These are phyloP conservation scores for Lipomyces lipofer DNA, from an alignment of 805 yeast species.

Conservation along the genomic window DNA sequence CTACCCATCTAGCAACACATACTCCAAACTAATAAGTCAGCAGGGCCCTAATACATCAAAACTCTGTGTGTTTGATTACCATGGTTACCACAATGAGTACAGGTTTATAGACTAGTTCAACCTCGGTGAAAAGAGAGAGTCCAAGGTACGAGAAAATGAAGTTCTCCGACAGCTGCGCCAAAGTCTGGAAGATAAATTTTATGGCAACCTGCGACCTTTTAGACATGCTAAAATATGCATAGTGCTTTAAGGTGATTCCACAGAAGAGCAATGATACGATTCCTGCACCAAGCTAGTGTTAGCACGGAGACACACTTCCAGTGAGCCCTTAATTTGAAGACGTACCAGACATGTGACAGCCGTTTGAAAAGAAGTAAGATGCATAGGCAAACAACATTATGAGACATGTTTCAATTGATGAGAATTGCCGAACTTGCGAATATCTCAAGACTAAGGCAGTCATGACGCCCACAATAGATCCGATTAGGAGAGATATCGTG, in stretches of 20 bases:
- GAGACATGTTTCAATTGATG: constrained; percentile 95
- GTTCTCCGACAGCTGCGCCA: constrained; percentile 95
- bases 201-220: constrained; percentile 95
- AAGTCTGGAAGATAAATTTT: constrained; percentile 86
- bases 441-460: constrained; percentile 90
- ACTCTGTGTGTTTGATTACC: constrained; percentile 37
- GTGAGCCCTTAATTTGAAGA: not conserved
- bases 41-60: not conserved
- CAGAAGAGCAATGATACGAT: constrained; percentile 75
- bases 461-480: constrained; percentile 80
- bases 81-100: constrained; percentile 86
- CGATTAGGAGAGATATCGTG: constrained; percentile 86
- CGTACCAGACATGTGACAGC: constrained; percentile 96
- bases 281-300: not conserved
- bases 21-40: constrained; percentile 50
- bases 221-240: constrained; percentile 97
- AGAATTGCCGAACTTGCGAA: constrained; percentile 87
- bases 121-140: constrained; percentile 91
- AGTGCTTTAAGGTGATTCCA: constrained; percentile 95
- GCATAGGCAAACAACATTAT: constrained; percentile 90
- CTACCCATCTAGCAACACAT: constrained; percentile 94
- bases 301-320: not conserved
- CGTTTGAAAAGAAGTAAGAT: constrained; percentile 95
- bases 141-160: constrained; percentile 96
- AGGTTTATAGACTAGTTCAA: constrained; percentile 92